Evolutionary conservation across 2,329 filamentous ascomycete species (phyloP).

Genomic region (Cyphellophora attinorum): DNA sequence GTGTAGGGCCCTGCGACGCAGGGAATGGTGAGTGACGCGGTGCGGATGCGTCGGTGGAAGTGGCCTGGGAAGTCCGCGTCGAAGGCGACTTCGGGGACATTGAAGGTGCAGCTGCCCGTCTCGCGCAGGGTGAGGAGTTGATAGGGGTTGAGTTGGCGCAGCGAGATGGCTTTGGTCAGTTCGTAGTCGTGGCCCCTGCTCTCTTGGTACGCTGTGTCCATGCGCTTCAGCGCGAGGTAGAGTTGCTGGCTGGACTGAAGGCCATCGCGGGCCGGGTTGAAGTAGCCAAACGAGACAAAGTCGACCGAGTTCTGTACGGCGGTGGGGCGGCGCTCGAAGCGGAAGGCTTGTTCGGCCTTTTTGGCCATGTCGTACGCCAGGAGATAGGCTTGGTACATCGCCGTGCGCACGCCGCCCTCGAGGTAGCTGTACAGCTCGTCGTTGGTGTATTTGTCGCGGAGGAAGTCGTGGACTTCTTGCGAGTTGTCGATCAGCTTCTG

Average conservation of each 20-base stretch:
- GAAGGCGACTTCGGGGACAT: constrained; percentile 25
- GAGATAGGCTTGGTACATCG: constrained; percentile 19
- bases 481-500: constrained; percentile 13
- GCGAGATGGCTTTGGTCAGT: constrained; percentile 23
- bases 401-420: constrained; percentile 6
- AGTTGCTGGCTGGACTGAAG: constrained; percentile 21
- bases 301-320: constrained; percentile 25
- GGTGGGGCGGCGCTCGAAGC: constrained; percentile 17
- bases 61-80: constrained; percentile 33
- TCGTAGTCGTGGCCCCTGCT: constrained; percentile 20
- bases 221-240: constrained; percentile 16
- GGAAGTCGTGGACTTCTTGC: constrained; percentile 15
- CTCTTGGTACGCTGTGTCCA: constrained; percentile 20
- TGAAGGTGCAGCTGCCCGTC: constrained; percentile 16
- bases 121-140: constrained; percentile 20
- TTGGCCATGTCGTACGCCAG: constrained; percentile 19
- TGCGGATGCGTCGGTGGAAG: constrained; percentile 27
- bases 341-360: constrained; percentile 19
- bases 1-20: constrained; percentile 23
- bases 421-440: constrained; percentile 22
- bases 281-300: constrained; percentile 17
- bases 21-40: constrained; percentile 25
- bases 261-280: constrained; percentile 19
- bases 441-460: constrained; percentile 23
- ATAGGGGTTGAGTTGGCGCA: constrained; percentile 21